Evolutionary conservation across 1,139 yeast genomes (phyloP).

Genomic region (Candida freyschussii): DNA sequence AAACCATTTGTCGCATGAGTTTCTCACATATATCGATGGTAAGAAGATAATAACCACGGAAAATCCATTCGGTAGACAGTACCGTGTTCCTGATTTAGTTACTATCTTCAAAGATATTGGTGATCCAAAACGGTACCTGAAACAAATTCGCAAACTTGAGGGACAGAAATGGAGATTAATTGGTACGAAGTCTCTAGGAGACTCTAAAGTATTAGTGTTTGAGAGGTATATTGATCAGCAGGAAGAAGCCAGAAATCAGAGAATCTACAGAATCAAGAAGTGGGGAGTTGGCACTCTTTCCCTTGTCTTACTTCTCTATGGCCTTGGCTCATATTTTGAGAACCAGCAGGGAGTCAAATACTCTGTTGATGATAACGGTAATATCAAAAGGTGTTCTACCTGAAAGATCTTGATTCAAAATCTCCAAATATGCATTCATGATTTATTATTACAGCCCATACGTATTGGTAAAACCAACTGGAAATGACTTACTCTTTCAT

Average conservation of each 20-base stretch:
- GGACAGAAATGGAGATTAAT: slow-evolving; percentile 41
- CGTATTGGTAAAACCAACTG: no score
- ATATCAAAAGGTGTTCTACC: no score
- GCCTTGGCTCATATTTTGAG: slow-evolving; percentile 7
- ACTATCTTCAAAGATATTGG: slow-evolving; percentile 39
- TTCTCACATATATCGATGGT: slow-evolving; percentile 38
- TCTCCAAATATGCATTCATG: no score
- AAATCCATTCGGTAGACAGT: slow-evolving; percentile 38
- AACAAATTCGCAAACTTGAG: slow-evolving; percentile 34
- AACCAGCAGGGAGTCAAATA: slow-evolving; percentile 25
- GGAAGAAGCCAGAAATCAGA: slow-evolving; percentile 3
- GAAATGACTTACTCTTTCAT: slow-evolving; percentile 11
- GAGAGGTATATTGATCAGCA: slow-evolving; percentile 24
- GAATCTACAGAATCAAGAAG: not conserved
- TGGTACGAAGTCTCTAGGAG: slow-evolving; percentile 34
- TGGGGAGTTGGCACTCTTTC: slow-evolving; percentile 1
- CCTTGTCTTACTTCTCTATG: slow-evolving; percentile 3
- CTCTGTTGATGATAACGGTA: slow-evolving; percentile 31
- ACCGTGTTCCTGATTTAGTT: slow-evolving; percentile 41
- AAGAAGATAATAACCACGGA: slow-evolving; percentile 36
- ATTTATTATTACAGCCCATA: no score
- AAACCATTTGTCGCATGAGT: slow-evolving; percentile 31
- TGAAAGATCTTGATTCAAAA: no score
- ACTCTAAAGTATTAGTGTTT: slow-evolving; percentile 32
- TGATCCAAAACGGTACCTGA: slow-evolving; percentile 31